Conservation (phyloP, 2,329 filamentous ascomycete species). For the Scedosporium minutisporum region DNA sequence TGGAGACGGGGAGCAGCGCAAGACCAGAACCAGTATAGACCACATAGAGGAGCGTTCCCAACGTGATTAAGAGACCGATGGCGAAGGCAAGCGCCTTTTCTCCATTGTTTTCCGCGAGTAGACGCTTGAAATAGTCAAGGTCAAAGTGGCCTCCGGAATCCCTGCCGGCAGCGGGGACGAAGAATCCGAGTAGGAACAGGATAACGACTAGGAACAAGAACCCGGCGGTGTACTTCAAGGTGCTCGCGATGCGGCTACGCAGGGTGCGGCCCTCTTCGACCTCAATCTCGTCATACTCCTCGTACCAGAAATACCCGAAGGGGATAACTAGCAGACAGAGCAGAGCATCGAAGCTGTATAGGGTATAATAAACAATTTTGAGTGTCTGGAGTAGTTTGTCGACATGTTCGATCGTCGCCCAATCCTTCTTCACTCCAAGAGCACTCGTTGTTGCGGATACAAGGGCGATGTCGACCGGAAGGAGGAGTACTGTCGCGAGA, state of each 20-base stretch:
- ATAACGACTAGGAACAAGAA: slow-evolving; percentile 74
- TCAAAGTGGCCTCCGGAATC: slow-evolving; percentile 60
- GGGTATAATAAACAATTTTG: slow-evolving; percentile 80
- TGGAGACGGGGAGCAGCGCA: slow-evolving; percentile 75
- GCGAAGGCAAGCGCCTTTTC: slow-evolving; percentile 88
- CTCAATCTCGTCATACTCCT: slow-evolving; percentile 85
- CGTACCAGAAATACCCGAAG: slow-evolving; percentile 97
- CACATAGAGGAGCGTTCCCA: slow-evolving; percentile 78
- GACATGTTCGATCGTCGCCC: slow-evolving; percentile 78
- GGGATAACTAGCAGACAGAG: slow-evolving; percentile 85
- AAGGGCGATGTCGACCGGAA: slow-evolving; percentile 91
- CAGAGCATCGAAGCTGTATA: slow-evolving; percentile 86
- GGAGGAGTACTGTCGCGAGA: slow-evolving; percentile 81
- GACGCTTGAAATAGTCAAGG: slow-evolving; percentile 81
- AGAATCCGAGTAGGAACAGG: slow-evolving; percentile 87
- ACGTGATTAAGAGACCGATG: slow-evolving; percentile 75
- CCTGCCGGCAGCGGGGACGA: slow-evolving; percentile 70
- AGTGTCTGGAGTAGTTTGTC: slow-evolving; percentile 70
- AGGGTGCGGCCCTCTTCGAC: slow-evolving; percentile 68
- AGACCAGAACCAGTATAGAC: slow-evolving; percentile 84
- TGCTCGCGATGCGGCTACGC: slow-evolving; percentile 65
- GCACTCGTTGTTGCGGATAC: slow-evolving; percentile 78
- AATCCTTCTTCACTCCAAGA: slow-evolving; percentile 79
- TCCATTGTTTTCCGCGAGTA: slow-evolving; percentile 78
- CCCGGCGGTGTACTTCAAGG: slow-evolving; percentile 80